A percentile compares a stretch with the other conserved stretches of the same genome.
Evolutionary conservation across 192 early-diverging fungal genomes (phyloP).

Genomic region (Obelidium mucronatum): DNA sequence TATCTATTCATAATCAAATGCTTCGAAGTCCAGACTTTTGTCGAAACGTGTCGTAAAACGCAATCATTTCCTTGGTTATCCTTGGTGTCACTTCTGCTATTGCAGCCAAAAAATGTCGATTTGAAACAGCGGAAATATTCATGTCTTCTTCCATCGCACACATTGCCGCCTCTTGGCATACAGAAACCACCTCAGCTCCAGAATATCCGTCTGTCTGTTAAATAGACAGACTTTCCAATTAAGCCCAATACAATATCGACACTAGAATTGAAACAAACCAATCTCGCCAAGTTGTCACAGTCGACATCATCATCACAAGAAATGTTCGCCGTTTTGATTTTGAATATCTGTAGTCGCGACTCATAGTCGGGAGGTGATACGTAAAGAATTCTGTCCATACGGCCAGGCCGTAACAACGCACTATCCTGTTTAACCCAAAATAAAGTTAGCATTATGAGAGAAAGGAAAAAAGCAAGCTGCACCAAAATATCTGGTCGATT

Average conservation of each 20-base stretch:
- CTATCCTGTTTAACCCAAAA: slow-evolving; percentile 64
- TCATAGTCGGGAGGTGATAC: slow-evolving; percentile 86
- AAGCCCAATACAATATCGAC: too few species aligned
- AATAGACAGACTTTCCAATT: not conserved
- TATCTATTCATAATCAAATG: too few species aligned
- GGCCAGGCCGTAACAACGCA: slow-evolving; percentile 90
- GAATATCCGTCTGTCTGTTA: slow-evolving; percentile 86
- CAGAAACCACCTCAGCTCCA: slow-evolving; percentile 90
- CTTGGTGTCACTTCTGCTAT: slow-evolving; percentile 67
- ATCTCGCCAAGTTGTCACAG: slow-evolving; percentile 64
- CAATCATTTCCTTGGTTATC: slow-evolving; percentile 90
- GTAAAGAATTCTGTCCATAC: slow-evolving; percentile 95
- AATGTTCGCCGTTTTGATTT: slow-evolving; percentile 78
- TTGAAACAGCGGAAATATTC: slow-evolving; percentile 20
- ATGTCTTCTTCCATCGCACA: slow-evolving; percentile 87
- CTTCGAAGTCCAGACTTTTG: slow-evolving; percentile 43
- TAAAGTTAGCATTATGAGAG: not conserved
- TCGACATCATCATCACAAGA: slow-evolving; percentile 73
- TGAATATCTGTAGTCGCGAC: slow-evolving; percentile 82
- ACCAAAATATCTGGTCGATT: slow-evolving; percentile 97
- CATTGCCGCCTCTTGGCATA: slow-evolving; percentile 95
- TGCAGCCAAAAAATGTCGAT: slow-evolving; percentile 73
- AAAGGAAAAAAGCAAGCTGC: slow-evolving; percentile 15
- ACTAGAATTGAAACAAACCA: slow-evolving; percentile 1
- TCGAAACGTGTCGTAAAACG: slow-evolving; percentile 84